A percentile compares a stretch with the other conserved stretches of the same genome.
These are phyloP conservation scores for Boletus coccyginus DNA, from an alignment of 768 basidiomycete genomes.

Conservation along the genomic window DNA sequence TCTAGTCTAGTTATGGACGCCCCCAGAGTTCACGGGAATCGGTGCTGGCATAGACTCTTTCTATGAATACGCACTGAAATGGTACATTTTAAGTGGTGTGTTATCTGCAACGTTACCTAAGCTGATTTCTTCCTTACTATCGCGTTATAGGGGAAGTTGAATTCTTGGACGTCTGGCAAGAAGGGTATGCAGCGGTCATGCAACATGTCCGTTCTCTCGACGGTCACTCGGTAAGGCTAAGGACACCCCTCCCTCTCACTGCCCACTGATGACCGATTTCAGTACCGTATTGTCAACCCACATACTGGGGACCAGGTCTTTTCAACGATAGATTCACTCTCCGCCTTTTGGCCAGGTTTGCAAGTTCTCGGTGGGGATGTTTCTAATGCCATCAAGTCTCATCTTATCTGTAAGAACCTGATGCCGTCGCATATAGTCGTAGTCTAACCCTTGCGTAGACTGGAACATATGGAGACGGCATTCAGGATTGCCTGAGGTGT, in stretches of 20 bases:
- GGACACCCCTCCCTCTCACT: background rate
- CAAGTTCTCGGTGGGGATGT: conserved; percentile 86
- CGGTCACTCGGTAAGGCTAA: conserved; percentile 73
- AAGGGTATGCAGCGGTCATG: conserved; percentile 83
- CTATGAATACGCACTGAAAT: conserved; percentile 91
- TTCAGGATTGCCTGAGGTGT: conserved; percentile 90
- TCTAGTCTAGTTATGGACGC: conserved; percentile 55
- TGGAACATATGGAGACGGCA: conserved; percentile 92
- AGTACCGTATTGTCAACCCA: conserved; percentile 90
- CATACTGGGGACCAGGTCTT: conserved; percentile 71
- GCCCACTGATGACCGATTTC: conserved; percentile 3
- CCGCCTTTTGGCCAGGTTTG: conserved; percentile 97
- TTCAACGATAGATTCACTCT: conserved; percentile 86
- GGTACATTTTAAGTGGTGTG: conserved; percentile 83
- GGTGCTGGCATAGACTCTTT: conserved; percentile 97
- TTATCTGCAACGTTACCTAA: background rate
- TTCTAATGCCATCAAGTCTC: conserved; percentile 88
- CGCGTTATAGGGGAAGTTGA: conserved; percentile 60
- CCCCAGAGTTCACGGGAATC: conserved; percentile 74
- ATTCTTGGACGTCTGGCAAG: conserved; percentile 83
- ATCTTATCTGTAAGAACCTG: conserved; percentile 70
- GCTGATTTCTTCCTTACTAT: background rate
- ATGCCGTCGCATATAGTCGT: background rate
- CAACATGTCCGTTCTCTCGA: conserved; percentile 76
- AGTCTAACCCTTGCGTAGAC: conserved; percentile 42